Evolutionary conservation across 129 eudicot genomes (phyloP), one percentile per base, ranked within the genome.

Genomic region (Lactuca saligna): DNA sequence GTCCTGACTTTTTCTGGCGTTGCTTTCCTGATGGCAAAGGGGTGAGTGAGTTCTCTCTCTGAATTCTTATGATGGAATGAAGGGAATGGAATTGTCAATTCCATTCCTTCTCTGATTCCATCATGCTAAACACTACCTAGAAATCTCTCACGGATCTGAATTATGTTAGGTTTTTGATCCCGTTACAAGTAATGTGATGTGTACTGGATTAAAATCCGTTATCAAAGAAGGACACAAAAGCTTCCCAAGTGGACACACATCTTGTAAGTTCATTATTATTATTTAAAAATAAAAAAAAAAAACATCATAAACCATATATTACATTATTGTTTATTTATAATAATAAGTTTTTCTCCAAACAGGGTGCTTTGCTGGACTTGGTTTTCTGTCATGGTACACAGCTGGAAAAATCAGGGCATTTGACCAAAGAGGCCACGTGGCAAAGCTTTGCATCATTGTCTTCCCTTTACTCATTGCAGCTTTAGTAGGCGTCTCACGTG

Each of bases 291-390:
- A 20, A 20, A 20, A 20, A 20, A 20, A 20, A 20, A 20, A 20
- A 39, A 42, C 49, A 42, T 42, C 49, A 42, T 8, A 42, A 9
- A 25, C 29, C 29, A 25, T 25, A 25, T 25, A 25, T 25, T 20
- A 20, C 25, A 20, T 20, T 25, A 25, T 25, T 25, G 2, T 25
- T 0, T 1, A 25, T 25, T 0, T 25, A 0, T 20, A 20, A 20
- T 20, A 20, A 20, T 20, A 20, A 20, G 20, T 20, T 56, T 32
- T 7, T 41, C 17, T 9, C 61, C 62, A 20, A 7, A 69, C 67
- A 91, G 97, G 97, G 96, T 85, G 92, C 37, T 91, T 91, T 75
- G 95, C 97, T 49, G 97, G 97, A 65, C 91, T 91, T 54, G 87
- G 95, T 57, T 91, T 91, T 69, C 86, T 91, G 6, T 85, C 96